Base-by-base conservation (phyloP, 345 rosid species). In the Psidium guajava region DNA sequence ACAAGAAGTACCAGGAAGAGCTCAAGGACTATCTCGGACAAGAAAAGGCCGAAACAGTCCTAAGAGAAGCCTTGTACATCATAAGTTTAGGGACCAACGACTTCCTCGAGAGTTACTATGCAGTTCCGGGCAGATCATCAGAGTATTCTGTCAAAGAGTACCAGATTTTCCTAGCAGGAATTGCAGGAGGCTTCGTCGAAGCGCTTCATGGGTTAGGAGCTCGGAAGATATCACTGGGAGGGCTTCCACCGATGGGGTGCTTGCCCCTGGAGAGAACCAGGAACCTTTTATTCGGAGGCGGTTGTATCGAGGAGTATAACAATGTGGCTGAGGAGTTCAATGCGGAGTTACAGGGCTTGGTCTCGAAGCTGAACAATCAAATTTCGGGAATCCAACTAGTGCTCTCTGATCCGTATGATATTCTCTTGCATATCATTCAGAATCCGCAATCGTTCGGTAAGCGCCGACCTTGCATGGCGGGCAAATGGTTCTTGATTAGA, bases 61-160 rank as follows among this genome's bases (percentile, higher is more conserved):
- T 96, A 10, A 83, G 85, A 3, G 93, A 96, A 87, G 90, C 99
- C 44, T 86, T 94, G 84, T 91, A 95, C 91, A 61, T 94, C 49
- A 89, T 96, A 81, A 93, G 99, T 89, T 87, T 95, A 5, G 99
- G 99, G 86, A 95, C 98, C 59, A 96, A 96, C 54, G 98, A 96
- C 86, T 96, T 94, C 91, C 90, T 95, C 4, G 96, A 92, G 88
- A 96, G 94, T 87, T 95, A 93, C 85, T 96, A 93, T 85, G 61
- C 88, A 57, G 44, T 91, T 57, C 89, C 93, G 0, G 83, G 90
- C 44, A 92, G 92, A 86, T 84, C 91, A 83, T 50, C 89, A 6
- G 50, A 88, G 84, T 95, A 87, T 84, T 85, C 93, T 1, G 86
- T 93, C 11, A 81, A 86, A 82, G 90, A 91, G 77, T 96, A 94